Evolutionary conservation across 371 early-diverging fungal species (phyloP), one percentile per base, ranked within the genome.

Genomic region (Syncephalastrum monosporum): DNA sequence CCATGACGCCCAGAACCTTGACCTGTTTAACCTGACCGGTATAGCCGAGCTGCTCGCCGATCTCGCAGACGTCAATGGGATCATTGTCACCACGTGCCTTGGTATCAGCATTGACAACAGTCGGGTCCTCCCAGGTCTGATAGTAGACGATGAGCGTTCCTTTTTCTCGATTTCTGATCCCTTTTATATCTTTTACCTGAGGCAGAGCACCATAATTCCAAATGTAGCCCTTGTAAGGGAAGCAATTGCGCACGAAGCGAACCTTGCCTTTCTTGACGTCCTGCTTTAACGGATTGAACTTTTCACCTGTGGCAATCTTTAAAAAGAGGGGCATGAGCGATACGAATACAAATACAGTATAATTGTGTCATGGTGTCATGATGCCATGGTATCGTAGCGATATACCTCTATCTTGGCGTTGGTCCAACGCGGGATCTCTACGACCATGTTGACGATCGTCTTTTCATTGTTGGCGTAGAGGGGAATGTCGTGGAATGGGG

Each of bases 121-220:
- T 88, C 43, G 99, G 98, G 73, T 98, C 95, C 81, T 99, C 99
- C 98, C 98, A 99, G 57, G 99, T 99, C 89, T 60, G 44, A 33
- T 23, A 21, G 8, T 8, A 12, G 38, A 10, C 38, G 10, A 1
- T 33, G 0, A 33, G 10, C 38, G 8, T 12, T 12, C 38, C 10
- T 2, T 6, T 91, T 13, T 43, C 3, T 12, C 41, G 13, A 21
- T 0, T 56, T n/a, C 24, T 50, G 33, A 38, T 27, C 10, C 7
- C 14, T 4, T 10, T 38, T 21, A 2, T 43, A 3, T 43, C 12
- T 14, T 25, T 54, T 79, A 86, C 88, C 78, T 92, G 92, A 42
- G 99, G 99, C 60, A 99, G 80, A 41, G 98, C 98, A 58, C 99
- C 99, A 72, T 99, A 99, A 86, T 99, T 99, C 99, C 99, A 99